A percentile compares a stretch with the other conserved stretches of the same genome.
phyloP scores from a whole-genome alignment of 176 grass and related monocot species.

The Microstegium vimineum region DNA sequence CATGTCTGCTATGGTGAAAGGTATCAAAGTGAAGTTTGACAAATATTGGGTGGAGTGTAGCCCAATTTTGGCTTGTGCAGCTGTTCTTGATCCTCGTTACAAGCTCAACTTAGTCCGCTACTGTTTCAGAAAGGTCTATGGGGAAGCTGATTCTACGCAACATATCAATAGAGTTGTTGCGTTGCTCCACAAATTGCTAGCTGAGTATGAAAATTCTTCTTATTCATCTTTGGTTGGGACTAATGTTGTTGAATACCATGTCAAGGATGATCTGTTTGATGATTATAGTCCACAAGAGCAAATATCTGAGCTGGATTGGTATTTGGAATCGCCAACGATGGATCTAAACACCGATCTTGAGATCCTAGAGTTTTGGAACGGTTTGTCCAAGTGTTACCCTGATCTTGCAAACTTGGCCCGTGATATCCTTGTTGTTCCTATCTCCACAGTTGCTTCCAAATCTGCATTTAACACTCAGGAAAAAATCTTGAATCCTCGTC shows the following conservation, averaged over 20 bases:
- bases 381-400: slow-evolving; percentile 27
- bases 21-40: slow-evolving; percentile 19
- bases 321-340: slow-evolving; percentile 17
- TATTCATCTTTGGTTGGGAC: not conserved
- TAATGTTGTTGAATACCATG: slow-evolving; percentile 12
- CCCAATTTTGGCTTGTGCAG: slow-evolving; percentile 19
- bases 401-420: slow-evolving; percentile 15
- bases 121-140: slow-evolving; percentile 25
- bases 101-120: slow-evolving; percentile 27
- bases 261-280: slow-evolving; percentile 25
- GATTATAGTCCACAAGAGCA: not conserved
- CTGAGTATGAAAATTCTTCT: slow-evolving; percentile 1
- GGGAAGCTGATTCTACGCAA: not conserved
- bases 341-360: slow-evolving; percentile 17
- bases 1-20: slow-evolving; percentile 26
- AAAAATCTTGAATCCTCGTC: not conserved
- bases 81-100: slow-evolving; percentile 24
- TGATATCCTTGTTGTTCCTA: slow-evolving; percentile 29
- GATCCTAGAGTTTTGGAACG: slow-evolving; percentile 26
- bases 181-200: not conserved
- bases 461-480: slow-evolving; percentile 8
- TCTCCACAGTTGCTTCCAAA: slow-evolving; percentile 8
- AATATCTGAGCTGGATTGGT: slow-evolving; percentile 11
- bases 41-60: slow-evolving; percentile 11
- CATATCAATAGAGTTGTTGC: slow-evolving; percentile 15